phyloP scores from a whole-genome alignment of 129 eudicot genomes.

The Flaveria robusta region DNA sequence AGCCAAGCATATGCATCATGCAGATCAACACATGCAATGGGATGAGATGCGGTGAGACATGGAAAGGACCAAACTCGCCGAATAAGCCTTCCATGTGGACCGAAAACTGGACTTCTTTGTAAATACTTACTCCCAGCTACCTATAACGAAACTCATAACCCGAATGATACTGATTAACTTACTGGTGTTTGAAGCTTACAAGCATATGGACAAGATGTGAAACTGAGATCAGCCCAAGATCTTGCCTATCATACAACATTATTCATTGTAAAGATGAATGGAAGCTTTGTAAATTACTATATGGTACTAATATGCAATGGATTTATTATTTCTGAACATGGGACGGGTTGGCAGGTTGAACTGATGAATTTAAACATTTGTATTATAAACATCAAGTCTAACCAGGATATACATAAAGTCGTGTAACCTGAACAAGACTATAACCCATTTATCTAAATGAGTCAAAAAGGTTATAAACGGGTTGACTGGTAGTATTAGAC shows the following conservation, averaged over 20 bases:
- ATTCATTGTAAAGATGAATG: constrained; percentile 72
- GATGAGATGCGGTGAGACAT: constrained; percentile 75
- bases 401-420: neutral
- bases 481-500: neutral
- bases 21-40: constrained; percentile 97
- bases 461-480: neutral
- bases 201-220: constrained; percentile 53
- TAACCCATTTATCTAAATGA: neutral
- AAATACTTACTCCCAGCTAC: constrained; percentile 24
- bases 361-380: neutral
- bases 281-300: constrained; percentile 81
- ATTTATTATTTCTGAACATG: neutral
- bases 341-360: neutral
- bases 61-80: constrained; percentile 81
- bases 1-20: constrained; percentile 21
- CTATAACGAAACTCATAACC: neutral
- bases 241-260: constrained; percentile 69
- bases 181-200: constrained; percentile 55
- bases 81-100: constrained; percentile 90
- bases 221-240: constrained; percentile 66
- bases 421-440: neutral
- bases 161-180: neutral
- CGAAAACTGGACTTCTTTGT: constrained; percentile 90
- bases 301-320: constrained; percentile 49
- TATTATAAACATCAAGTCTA: too few relatives aligned